Base-by-base conservation (phyloP, 139 green algal genomes). In the Closterium sp. region DNA sequence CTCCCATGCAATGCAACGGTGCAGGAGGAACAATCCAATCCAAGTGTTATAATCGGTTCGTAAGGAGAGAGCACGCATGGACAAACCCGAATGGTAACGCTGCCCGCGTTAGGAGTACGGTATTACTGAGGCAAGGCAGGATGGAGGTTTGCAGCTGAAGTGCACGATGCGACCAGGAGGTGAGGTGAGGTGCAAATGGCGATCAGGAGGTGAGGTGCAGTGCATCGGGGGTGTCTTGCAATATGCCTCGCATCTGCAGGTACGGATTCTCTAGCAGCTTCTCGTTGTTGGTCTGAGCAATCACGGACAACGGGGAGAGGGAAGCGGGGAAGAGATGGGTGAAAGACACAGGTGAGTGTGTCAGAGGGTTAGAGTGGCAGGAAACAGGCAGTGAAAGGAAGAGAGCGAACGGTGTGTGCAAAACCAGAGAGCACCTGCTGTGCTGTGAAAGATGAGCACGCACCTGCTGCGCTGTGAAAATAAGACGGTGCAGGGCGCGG, bases 231-330 rank as follows among this genome's bases (percentile, higher is more conserved):
- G 62, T 88, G 32, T 62, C 91, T 50, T 94, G 30, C 9, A 94
- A 31, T 6, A 94, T 91, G 42, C 92, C 92, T 29, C 42, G 88
- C 17, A 94, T 86, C 89, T 94, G 92, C 10, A 94, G 92, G 89
- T 94, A 94, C 4, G 92, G 92, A 62, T 94, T 94, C 70, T 93
- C 92, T 6, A 94, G 86, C 19, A 94, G 86, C 92, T 94, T 94
- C 88, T 94, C 92, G 32, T 94, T 94, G 87, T 94, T 94, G 88
- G 89, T 94, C 92, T 94, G 91, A 31, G 84, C 9, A 2, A 21
- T 2, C 4, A 31, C 5, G 79, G 79, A 86, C 22, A 4, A 86
- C 21, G 70, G 70, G 73, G 73, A 86, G 73, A 19, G 4, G 22
- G 19, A 24, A 87, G 4, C 24, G 21, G 28, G 84, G 84, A 31